Conservation (phyloP, 495 filamentous ascomycete species). For the Clavariopsis aquatica region DNA sequence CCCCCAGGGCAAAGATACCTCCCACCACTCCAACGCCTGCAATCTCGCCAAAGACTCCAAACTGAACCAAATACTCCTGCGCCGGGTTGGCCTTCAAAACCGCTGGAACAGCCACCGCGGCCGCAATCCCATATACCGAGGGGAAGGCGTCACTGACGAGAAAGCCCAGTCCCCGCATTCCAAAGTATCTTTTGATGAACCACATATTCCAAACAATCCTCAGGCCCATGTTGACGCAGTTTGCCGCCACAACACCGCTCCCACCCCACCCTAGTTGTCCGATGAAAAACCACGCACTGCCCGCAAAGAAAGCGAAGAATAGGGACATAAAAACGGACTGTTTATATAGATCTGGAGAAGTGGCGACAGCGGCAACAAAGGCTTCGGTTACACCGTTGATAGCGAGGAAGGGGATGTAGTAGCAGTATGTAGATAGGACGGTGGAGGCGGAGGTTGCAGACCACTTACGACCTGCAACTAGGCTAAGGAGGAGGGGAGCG, state of each 20-base stretch:
- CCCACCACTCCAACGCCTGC: slow-evolving; percentile 55
- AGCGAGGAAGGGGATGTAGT: slow-evolving; percentile 89
- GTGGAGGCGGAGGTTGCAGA: slow-evolving; percentile 59
- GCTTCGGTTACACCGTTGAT: slow-evolving; percentile 91
- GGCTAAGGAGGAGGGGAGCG: slow-evolving; percentile 66
- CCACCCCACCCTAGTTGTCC: slow-evolving; percentile 67
- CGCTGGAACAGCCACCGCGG: slow-evolving; percentile 25
- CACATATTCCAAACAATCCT: slow-evolving; percentile 75
- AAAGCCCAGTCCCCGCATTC: slow-evolving; percentile 13
- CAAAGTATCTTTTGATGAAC: slow-evolving; percentile 71
- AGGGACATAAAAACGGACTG: slow-evolving; percentile 82
- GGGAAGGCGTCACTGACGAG: background rate
- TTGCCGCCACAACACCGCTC: slow-evolving; percentile 77
- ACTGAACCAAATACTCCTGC: slow-evolving; percentile 38
- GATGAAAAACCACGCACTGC: slow-evolving; percentile 70
- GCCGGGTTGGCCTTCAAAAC: slow-evolving; percentile 41
- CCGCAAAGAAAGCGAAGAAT: slow-evolving; percentile 72
- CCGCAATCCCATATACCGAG: slow-evolving; percentile 20
- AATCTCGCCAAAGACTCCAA: slow-evolving; percentile 49
- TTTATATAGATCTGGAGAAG: slow-evolving; percentile 62
- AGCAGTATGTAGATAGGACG: slow-evolving; percentile 79
- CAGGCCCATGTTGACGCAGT: slow-evolving; percentile 80
- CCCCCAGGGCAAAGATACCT: slow-evolving; percentile 53
- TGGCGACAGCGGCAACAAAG: slow-evolving; percentile 84
- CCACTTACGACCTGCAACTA: slow-evolving; percentile 78